Conservation (phyloP, 352 stramenopile genomes). For the Discostella stelligera region DNA sequence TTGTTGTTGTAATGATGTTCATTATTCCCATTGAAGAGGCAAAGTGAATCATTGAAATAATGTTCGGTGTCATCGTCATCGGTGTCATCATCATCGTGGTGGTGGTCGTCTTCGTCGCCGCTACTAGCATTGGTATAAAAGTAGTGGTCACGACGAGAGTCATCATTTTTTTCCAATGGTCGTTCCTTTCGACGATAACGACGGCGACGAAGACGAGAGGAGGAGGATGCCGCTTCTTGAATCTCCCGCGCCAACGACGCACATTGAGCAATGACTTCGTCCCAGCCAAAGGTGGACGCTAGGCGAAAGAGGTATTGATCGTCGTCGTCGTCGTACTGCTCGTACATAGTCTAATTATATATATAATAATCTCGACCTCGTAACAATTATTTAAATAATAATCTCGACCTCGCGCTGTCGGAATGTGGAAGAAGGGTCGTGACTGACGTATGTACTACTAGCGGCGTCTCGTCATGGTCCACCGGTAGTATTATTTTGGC, state of each 20-base stretch:
- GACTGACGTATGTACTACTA: too few relatives aligned
- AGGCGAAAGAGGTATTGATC: slow-evolving; percentile 45
- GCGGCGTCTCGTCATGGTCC: too few relatives aligned
- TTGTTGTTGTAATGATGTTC: not conserved
- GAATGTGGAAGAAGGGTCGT: too few relatives aligned
- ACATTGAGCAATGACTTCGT: slow-evolving; percentile 31
- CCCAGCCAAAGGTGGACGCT: slow-evolving; percentile 40
- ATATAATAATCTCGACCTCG: too few relatives aligned
- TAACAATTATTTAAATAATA: too few relatives aligned
- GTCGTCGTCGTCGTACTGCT: slow-evolving; percentile 6
- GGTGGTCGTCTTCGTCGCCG: not conserved
- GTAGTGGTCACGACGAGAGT: too few relatives aligned
- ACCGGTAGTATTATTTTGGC: too few relatives aligned
- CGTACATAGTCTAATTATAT: too few relatives aligned
- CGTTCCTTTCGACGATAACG: not conserved
- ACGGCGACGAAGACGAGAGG: not conserved
- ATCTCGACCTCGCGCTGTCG: too few relatives aligned
- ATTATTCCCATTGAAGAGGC: not conserved
- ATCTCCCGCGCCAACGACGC: slow-evolving; percentile 10
- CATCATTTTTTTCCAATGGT: too few relatives aligned
- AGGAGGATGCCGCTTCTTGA: slow-evolving; percentile 10
- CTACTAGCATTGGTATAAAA: not conserved
- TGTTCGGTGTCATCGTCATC: not conserved
- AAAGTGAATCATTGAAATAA: slow-evolving; percentile 7
- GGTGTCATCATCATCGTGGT: not conserved